Conservation (phyloP, 148 eudicot species). For the Arbutus unedo region DNA sequence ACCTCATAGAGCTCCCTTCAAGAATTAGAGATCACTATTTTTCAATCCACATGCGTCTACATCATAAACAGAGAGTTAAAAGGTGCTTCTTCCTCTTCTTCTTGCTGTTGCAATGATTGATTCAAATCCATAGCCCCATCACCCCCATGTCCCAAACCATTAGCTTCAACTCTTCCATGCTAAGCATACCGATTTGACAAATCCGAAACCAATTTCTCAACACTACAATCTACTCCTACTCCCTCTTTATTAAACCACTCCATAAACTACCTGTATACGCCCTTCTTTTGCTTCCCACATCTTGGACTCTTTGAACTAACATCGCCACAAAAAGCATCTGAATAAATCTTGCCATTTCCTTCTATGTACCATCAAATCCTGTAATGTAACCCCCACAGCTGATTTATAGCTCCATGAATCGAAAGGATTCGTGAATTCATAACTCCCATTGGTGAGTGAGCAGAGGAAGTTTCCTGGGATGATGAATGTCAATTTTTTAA, state of each 20-base stretch:
- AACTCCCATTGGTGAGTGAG: too few species aligned
- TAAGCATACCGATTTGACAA: slow-evolving; percentile 15
- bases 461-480: too few species aligned
- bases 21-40: background rate
- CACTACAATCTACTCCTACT: background rate
- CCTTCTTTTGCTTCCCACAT: slow-evolving; percentile 39
- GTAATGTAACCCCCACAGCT: background rate
- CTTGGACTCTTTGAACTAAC: background rate
- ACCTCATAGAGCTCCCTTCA: background rate
- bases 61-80: background rate
- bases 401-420: background rate
- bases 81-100: background rate
- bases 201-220: slow-evolving; percentile 15
- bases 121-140: slow-evolving; percentile 9
- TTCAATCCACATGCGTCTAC: background rate
- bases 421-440: too few species aligned
- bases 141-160: background rate
- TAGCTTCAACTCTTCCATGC: slow-evolving; percentile 9
- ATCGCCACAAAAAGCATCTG: slow-evolving; percentile 34
- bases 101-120: background rate
- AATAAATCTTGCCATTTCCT: slow-evolving; percentile 15
- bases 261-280: slow-evolving; percentile 45
- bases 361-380: slow-evolving; percentile 16
- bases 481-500: too few species aligned
- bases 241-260: slow-evolving; percentile 27